These are phyloP conservation scores for Cercospora berteroae DNA, from an alignment of 2,329 filamentous ascomycete genomes.

Conservation along the genomic window DNA sequence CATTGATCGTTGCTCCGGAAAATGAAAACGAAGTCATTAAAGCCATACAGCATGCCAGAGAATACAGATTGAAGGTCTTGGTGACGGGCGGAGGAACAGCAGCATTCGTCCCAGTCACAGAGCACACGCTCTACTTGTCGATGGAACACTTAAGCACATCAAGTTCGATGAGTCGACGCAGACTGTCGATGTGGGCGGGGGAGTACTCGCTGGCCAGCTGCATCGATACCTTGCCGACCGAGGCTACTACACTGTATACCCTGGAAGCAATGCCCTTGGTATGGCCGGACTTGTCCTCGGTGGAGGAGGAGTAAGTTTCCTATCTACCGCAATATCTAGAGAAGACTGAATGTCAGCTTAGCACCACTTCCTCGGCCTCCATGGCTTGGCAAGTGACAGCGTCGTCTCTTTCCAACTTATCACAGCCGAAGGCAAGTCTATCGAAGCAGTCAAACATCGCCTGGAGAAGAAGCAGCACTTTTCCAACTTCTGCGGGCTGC, in stretches of 20 bases:
- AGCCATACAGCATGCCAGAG: background rate
- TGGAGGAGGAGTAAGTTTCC: background rate
- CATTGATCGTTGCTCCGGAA: background rate
- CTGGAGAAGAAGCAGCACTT: background rate
- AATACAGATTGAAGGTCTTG: background rate
- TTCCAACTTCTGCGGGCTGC: background rate
- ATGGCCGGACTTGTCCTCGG: background rate
- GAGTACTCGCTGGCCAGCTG: background rate
- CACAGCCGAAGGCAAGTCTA: background rate
- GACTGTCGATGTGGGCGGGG: background rate
- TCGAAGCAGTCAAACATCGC: background rate
- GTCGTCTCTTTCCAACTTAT: background rate
- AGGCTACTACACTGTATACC: background rate
- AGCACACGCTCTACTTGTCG: background rate
- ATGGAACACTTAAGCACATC: background rate
- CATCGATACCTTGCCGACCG: background rate
- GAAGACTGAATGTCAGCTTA: background rate
- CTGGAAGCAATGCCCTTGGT: background rate
- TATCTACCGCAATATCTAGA: background rate
- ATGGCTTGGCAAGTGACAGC: background rate
- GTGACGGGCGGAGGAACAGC: background rate
- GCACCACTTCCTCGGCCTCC: background rate
- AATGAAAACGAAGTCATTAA: background rate
- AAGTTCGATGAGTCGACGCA: background rate
- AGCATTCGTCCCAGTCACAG: background rate